Evolutionary conservation across 768 basidiomycete species (phyloP).

Genomic region (Tephrocybe rancida): DNA sequence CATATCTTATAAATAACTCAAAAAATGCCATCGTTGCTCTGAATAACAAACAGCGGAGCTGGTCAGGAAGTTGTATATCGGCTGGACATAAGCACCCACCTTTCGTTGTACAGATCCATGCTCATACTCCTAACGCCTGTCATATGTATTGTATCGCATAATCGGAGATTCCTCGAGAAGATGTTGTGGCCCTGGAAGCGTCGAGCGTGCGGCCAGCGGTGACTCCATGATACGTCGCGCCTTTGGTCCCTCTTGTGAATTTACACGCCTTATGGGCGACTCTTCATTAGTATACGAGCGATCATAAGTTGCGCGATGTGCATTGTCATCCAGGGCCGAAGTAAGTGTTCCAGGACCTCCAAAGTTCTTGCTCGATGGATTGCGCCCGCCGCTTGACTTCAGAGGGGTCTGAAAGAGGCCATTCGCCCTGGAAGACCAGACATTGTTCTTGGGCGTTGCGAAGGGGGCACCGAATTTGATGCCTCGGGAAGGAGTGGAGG

Average conservation of each 20-base stretch:
- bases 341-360: conserved; percentile 29
- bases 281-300: conserved; percentile 42
- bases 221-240: conserved; percentile 35
- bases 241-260: conserved; percentile 31
- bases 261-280: conserved; percentile 54
- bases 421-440: conserved; percentile 46
- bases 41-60: too few species aligned
- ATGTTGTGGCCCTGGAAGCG: conserved; percentile 9
- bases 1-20: too few species aligned
- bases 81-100: not conserved
- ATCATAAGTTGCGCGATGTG: conserved; percentile 23
- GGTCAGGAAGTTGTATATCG: too few species aligned
- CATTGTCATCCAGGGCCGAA: conserved; percentile 33
- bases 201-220: conserved; percentile 28
- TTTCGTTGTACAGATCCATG: conserved; percentile 4
- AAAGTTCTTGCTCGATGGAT: conserved; percentile 26
- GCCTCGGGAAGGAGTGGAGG: conserved; percentile 80
- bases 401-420: conserved; percentile 59
- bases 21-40: too few species aligned
- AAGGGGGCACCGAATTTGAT: conserved; percentile 62
- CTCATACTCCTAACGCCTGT: conserved; percentile 7
- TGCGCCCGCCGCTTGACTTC: conserved; percentile 32
- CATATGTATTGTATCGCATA: conserved; percentile 25
- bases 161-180: conserved; percentile 37
- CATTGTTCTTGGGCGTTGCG: conserved; percentile 61